Conservation (phyloP, 2,329 filamentous ascomycete genomes). For the Mollisiaceae sp. region DNA sequence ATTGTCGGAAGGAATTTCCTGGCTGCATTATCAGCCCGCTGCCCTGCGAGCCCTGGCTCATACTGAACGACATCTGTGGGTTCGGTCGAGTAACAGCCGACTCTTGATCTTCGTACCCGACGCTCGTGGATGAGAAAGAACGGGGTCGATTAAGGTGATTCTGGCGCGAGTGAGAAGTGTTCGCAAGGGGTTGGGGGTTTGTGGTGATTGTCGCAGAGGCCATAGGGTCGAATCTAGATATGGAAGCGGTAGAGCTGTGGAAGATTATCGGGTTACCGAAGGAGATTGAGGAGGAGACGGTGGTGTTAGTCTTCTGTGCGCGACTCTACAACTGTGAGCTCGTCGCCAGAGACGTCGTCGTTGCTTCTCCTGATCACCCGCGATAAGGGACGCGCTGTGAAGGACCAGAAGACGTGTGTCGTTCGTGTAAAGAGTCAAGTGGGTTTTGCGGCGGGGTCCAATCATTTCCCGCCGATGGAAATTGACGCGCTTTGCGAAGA, state of each 20-base stretch:
- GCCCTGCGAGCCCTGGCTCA: slow-evolving; percentile 43
- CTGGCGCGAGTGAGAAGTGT: slow-evolving; percentile 38
- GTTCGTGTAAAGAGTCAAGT: slow-evolving; percentile 35
- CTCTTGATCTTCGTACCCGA: slow-evolving; percentile 36
- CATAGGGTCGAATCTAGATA: slow-evolving; percentile 26
- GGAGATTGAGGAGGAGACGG: slow-evolving; percentile 12
- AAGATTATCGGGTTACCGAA: slow-evolving; percentile 24
- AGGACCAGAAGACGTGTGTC: slow-evolving; percentile 28
- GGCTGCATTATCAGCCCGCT: slow-evolving; percentile 43
- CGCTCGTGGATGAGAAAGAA: slow-evolving; percentile 31
- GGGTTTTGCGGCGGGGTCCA: slow-evolving; percentile 24
- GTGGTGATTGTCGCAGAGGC: slow-evolving; percentile 37
- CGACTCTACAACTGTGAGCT: slow-evolving; percentile 7
- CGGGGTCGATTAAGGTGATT: slow-evolving; percentile 36
- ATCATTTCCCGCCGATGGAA: background rate
- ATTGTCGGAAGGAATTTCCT: slow-evolving; percentile 40
- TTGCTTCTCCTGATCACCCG: slow-evolving; percentile 22
- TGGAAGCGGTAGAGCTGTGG: slow-evolving; percentile 16
- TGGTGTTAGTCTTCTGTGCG: slow-evolving; percentile 6
- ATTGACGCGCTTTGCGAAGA: slow-evolving; percentile 18
- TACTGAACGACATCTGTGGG: slow-evolving; percentile 42
- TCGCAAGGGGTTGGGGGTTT: slow-evolving; percentile 39
- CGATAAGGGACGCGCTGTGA: slow-evolving; percentile 32
- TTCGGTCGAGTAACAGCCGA: slow-evolving; percentile 26
- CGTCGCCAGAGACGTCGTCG: background rate